A percentile compares a stretch with the other conserved stretches of the same genome.
phyloP scores from a whole-genome alignment of 148 eudicot genomes.

The Persicaria maculosa region DNA sequence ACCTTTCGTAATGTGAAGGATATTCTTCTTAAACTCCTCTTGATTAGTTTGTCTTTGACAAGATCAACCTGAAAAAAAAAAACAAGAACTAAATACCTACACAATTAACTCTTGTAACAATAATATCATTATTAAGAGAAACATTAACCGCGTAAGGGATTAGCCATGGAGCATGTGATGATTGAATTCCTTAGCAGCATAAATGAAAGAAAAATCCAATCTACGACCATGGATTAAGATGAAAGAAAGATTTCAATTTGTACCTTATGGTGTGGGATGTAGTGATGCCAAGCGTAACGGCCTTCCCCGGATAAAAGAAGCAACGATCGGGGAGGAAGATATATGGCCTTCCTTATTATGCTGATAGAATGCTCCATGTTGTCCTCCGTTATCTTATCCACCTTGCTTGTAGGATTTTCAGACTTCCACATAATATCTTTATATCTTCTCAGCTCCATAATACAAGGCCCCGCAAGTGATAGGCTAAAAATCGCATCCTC shows the following conservation, averaged over 20 bases:
- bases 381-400: conserved; percentile 21
- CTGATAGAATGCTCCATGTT: conserved; percentile 24
- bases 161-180: too few species aligned
- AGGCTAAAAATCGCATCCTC: conserved; percentile 86
- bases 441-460: conserved; percentile 90
- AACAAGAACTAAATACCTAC: not conserved
- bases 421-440: conserved; percentile 36
- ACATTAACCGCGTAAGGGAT: too few species aligned
- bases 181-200: too few species aligned
- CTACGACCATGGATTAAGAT: not conserved
- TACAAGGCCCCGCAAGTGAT: conserved; percentile 93
- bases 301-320: conserved; percentile 85
- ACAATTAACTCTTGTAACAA: not conserved
- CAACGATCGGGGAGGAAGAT: conserved; percentile 88
- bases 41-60: conserved; percentile 54
- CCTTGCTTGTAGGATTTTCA: conserved; percentile 27
- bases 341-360: conserved; percentile 57
- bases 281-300: conserved; percentile 97
- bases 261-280: conserved; percentile 99
- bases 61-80: conserved; percentile 54
- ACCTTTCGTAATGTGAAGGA: conserved; percentile 97
- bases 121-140: not conserved
- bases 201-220: not conserved
- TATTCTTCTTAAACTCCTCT: conserved; percentile 71
- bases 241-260: not conserved